Base-by-base conservation (phyloP, 1,284 basidiomycete species). In the Ganoderma leucocontextum region DNA sequence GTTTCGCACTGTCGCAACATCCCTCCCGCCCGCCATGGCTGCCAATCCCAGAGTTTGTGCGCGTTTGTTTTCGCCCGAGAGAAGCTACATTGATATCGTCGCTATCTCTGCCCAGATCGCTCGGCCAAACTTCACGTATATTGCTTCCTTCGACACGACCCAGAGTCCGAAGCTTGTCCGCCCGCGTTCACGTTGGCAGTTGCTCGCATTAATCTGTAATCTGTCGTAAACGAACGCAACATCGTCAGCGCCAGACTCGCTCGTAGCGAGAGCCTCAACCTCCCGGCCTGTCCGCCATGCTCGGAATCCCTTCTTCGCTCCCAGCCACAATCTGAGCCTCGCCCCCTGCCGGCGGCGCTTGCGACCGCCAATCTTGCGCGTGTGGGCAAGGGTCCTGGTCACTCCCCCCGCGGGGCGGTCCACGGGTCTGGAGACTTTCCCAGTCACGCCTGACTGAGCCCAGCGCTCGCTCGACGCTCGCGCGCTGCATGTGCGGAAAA, bases 91-190 rank as follows among this genome's bases (percentile, higher is more conserved):
- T 49, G 42, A 62, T 35, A 33, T 39, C 22, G 29, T 44, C 29
- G 41, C 58, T 29, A 60, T 60, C 58, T 42, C 38, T 38, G 64
- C 59, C 70, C 64, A 71, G 70, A 62, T 66, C 53, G 25, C 53
- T 62, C 67, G 62, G 66, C 44, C 67, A 68, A 70, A 70, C 60
- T 62, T 49, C 49, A 61, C 38, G 58, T 41, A 36, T n/a, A 55
- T 64, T 67, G 49, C 63, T 59, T 52, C 63, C 47, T 38, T 38
- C 8, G 25, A 39, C 49, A 35, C 42, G 41, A n/a, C 64, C 59
- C 49, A 65, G 61, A 61, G 64, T 63, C 67, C 67, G 65, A 64
- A 60, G 62, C 69, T 67, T 63, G 57, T 64, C 65, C 68, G 60
- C 55, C 67, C 63, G 35, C 36, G 25, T 29, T 29, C 13, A 17